These are phyloP conservation scores for Trichoderma asperellum DNA, from an alignment of 2,329 filamentous ascomycete species.

Conservation along the genomic window DNA sequence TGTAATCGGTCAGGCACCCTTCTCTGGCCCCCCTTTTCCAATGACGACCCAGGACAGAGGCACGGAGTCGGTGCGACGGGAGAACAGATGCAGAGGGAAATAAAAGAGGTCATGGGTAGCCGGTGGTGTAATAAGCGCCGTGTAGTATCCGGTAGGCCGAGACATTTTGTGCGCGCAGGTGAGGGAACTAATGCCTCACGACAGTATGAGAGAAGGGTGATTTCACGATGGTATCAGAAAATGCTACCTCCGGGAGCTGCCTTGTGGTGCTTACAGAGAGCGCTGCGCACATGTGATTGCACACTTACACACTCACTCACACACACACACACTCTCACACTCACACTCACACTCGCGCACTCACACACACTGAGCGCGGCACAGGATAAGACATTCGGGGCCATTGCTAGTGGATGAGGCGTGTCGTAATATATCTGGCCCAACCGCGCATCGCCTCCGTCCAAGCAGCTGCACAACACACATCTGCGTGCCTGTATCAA, in stretches of 20 bases:
- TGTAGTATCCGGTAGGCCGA: slow-evolving; percentile 13
- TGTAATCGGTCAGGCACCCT: not conserved
- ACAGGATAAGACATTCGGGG: slow-evolving; percentile 5
- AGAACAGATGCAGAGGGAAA: not conserved
- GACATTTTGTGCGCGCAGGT: not conserved
- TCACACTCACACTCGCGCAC: no score
- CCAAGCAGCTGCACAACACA: not conserved
- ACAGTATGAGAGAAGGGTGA: not conserved
- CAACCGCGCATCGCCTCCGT: not conserved
- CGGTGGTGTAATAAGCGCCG: slow-evolving; percentile 23
- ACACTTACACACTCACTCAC: not conserved
- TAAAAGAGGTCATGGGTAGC: slow-evolving; percentile 19
- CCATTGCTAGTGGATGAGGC: slow-evolving; percentile 11
- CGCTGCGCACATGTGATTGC: slow-evolving; percentile 14
- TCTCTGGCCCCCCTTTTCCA: not conserved
- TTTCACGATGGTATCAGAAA: not conserved
- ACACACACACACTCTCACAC: no score
- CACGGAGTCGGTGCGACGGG: slow-evolving; percentile 9
- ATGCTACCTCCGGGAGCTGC: not conserved
- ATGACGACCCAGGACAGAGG: slow-evolving; percentile 11
- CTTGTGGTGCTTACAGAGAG: not conserved
- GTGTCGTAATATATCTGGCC: slow-evolving; percentile 3
- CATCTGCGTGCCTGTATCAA: not conserved
- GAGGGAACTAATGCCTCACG: not conserved
- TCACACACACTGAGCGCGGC: not conserved